Evolutionary conservation across 2,329 filamentous ascomycete genomes (phyloP).

Genomic region (Trichoderma gracile): DNA sequence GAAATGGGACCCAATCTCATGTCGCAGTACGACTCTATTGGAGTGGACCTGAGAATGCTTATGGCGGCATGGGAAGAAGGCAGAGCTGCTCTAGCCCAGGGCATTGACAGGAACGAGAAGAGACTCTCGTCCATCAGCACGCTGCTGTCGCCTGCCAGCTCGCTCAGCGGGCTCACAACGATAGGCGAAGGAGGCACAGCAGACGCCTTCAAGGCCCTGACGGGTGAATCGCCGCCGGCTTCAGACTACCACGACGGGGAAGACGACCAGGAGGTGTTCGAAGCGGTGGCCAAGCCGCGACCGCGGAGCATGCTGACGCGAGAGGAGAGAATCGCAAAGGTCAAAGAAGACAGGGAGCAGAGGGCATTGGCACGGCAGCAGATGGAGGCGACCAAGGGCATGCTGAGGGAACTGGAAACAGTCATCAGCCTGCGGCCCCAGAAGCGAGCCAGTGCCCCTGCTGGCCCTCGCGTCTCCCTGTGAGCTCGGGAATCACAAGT

Average conservation of each 20-base stretch:
- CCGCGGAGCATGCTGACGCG: slow-evolving; percentile 72
- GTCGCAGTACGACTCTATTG: slow-evolving; percentile 92
- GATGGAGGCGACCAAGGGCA: slow-evolving; percentile 78
- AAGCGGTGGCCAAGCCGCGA: slow-evolving; percentile 76
- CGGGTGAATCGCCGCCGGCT: slow-evolving; percentile 63
- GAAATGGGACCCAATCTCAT: slow-evolving; percentile 79
- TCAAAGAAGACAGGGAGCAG: slow-evolving; percentile 80
- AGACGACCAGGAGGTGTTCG: slow-evolving; percentile 80
- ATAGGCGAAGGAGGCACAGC: slow-evolving; percentile 55
- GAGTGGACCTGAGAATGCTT: slow-evolving; percentile 77
- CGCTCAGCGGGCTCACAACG: slow-evolving; percentile 67
- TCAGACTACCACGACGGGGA: slow-evolving; percentile 58
- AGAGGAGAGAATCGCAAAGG: slow-evolving; percentile 83
- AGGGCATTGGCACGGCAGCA: slow-evolving; percentile 72
- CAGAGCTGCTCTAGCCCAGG: slow-evolving; percentile 76
- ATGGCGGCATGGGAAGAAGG: slow-evolving; percentile 86
- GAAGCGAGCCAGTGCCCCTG: slow-evolving; percentile 42
- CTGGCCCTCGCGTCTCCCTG: slow-evolving; percentile 46
- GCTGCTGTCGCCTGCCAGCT: slow-evolving; percentile 59
- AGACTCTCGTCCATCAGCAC: slow-evolving; percentile 63
- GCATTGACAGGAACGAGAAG: slow-evolving; percentile 79
- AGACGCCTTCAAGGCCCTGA: slow-evolving; percentile 74
- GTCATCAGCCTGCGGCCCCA: slow-evolving; percentile 65
- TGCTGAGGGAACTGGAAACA: slow-evolving; percentile 90
- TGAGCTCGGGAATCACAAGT: slow-evolving; percentile 33